Evolutionary conservation across 306 rosid species (phyloP).

Genomic region (Glycine soja): DNA sequence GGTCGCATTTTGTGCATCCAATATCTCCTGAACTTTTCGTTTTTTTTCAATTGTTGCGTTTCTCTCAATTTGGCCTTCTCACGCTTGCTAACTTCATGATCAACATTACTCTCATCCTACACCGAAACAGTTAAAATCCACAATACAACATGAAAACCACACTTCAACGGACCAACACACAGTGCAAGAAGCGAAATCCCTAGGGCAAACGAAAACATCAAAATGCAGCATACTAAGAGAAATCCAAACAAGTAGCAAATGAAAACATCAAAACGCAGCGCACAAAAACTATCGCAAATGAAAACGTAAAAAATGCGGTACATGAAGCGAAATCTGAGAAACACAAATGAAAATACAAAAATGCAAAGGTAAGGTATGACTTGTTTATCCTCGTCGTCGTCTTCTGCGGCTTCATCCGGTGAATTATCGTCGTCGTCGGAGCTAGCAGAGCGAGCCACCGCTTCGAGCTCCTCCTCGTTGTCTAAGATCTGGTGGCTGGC

Average conservation of each 20-base stretch:
- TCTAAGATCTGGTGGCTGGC: conserved; percentile 72
- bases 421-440: conserved; percentile 59
- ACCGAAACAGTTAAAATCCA: not conserved
- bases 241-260: not conserved
- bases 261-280: not conserved
- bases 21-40: conserved; percentile 89
- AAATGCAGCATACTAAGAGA: not conserved
- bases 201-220: not conserved
- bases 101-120: conserved; percentile 58
- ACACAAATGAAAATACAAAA: not conserved
- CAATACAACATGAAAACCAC: not conserved
- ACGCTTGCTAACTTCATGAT: conserved; percentile 75
- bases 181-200: not conserved
- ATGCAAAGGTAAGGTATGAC: conserved; percentile 28
- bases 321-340: not conserved
- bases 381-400: conserved; percentile 66
- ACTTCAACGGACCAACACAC: not conserved
- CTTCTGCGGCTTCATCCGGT: conserved; percentile 23
- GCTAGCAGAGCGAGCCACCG: conserved; percentile 85
- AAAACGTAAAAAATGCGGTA: not conserved
- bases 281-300: not conserved
- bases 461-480: conserved; percentile 90
- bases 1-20: conserved; percentile 83
- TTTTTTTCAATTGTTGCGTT: conserved; percentile 77
- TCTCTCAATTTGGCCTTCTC: conserved; percentile 85